Base-by-base conservation (phyloP, 108 stramenopile genomes). In the Cyclotella baltica region DNA sequence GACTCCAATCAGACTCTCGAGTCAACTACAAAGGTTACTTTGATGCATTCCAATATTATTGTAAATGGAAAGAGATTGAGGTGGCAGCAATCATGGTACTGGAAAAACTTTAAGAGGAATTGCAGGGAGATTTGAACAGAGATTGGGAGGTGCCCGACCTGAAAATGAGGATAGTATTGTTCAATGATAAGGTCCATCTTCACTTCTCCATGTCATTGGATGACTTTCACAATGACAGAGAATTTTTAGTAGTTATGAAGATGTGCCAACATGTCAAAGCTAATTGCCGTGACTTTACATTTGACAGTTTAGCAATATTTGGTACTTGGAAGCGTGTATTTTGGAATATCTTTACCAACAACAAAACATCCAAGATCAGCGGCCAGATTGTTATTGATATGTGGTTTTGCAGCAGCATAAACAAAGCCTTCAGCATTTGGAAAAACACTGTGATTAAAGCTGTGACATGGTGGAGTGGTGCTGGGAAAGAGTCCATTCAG, bases 151-250 rank as follows among this genome's bases (percentile, higher is more conserved):
- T 15, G 20, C 3, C 29, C 47, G 20, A 70, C 4, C 15, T 19
- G 3, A 8, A 31, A 25, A 31, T 73, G 36, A 4, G 34, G 5
- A 73, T 73, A 25, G 72, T 59, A 28, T 62, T 46, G 29, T 25
- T 62, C 20, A 59, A 73, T 46, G 72, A 73, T 23, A 73, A 73
- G 31, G 62, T 73, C 5, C 72, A 62, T 9, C 62, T 73, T 31
- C 72, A 73, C 6, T 62, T 73, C 43, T 31, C 38, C 4, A 43
- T 58, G n/a, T n/a, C n/a, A n/a, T n/a, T n/a, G 4, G 22, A 8
- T 18, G 58, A 58, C 9, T 9, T 73, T 29, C 34, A 28, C 37
- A 36, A 10, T 18, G 72, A 73, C 40, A 5, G 20, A 18, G 47
- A 61, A 11, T 62, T 61, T 34, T 28, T 73, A 3, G 20, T 20